Base-by-base conservation (phyloP, 2,329 filamentous ascomycete genomes). In the Diaporthe citri region DNA sequence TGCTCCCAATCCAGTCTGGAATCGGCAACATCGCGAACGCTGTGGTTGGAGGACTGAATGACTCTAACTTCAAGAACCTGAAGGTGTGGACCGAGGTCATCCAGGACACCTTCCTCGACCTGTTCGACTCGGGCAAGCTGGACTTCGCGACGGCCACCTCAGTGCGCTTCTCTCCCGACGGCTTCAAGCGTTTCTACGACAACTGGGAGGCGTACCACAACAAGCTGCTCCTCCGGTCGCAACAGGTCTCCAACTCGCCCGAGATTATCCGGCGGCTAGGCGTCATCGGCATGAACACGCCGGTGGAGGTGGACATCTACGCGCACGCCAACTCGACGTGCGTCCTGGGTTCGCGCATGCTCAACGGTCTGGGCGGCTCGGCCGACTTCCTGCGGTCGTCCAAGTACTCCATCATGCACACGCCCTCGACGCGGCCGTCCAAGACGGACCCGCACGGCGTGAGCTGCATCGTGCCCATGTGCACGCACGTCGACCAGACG, bases 11-110 rank as follows among this genome's bases (percentile, higher is more conserved):
- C 25, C 95, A 97, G 84, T 96, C 93, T 15, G 95, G 95, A 59
- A 97, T 97, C 79, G 95, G 95, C 77, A 97, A 97, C 87, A 97
- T 97, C 79, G 95, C 95, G 84, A 97, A 97, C 84, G 95, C 95
- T 51, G 95, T 97, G 77, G 92, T 97, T 75, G 95, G 95, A 76
- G 95, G 95, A 20, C 90, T 97, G 73, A 90, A 92, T 78, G 90
- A 93, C 76, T 94, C 94, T 78, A 93, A 96, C 83, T 97, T 97
- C 88, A 90, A 91, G 82, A 94, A 97, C 86, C 90, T 98, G 74
- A 95, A 94, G 82, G 95, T 97, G 52, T 97, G 95, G 95, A 97
- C 95, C 34, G 95, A 97, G 85, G 95, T 97, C 64, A 91, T 97
- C 74, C 95, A 97, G 86, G 75, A 97, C 83, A 95, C 94, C 31